Conservation (phyloP, 495 filamentous ascomycete genomes). For the Tuber brumale region DNA sequence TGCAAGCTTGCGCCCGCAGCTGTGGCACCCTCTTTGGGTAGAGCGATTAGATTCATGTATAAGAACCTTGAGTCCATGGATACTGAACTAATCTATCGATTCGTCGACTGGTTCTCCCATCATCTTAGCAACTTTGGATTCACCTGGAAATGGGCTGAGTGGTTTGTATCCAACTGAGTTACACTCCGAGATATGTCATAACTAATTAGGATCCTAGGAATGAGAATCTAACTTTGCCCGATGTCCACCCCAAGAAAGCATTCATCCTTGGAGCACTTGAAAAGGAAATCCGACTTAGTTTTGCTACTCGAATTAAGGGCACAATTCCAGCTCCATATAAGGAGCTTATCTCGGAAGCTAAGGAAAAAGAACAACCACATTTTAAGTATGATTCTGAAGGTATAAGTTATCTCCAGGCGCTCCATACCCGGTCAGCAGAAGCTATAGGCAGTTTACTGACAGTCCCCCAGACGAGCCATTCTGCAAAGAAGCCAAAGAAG, state of each 20-base stretch:
- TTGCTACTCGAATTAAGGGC: slow-evolving; percentile 90
- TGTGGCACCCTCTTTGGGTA: slow-evolving; percentile 88
- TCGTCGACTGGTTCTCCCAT: slow-evolving; percentile 96
- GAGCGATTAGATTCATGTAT: slow-evolving; percentile 89
- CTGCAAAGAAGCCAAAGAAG: slow-evolving; percentile 66
- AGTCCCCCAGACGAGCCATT: slow-evolving; percentile 63
- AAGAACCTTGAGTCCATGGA: slow-evolving; percentile 73
- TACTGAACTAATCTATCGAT: slow-evolving; percentile 75
- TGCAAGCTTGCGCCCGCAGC: slow-evolving; percentile 94
- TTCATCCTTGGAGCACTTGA: slow-evolving; percentile 87
- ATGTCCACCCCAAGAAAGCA: slow-evolving; percentile 78
- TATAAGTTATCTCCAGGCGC: slow-evolving; percentile 47
- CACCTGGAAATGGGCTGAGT: slow-evolving; percentile 99
- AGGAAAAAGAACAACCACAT: slow-evolving; percentile 86
- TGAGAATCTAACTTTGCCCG: slow-evolving; percentile 70
- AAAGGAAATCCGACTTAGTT: slow-evolving; percentile 94
- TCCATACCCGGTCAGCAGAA: slow-evolving; percentile 4
- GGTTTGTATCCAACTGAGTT: slow-evolving; percentile 45
- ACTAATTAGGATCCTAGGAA: slow-evolving; percentile 39
- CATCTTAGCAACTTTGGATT: slow-evolving; percentile 99
- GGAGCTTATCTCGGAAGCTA: slow-evolving; percentile 69
- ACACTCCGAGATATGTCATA: not conserved
- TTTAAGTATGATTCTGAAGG: slow-evolving; percentile 83
- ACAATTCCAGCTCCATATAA: slow-evolving; percentile 84
- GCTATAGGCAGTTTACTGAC: slow-evolving; percentile 19